Evolutionary conservation across 352 stramenopile genomes (phyloP).

Genomic region (Pythium grandisporangium): DNA sequence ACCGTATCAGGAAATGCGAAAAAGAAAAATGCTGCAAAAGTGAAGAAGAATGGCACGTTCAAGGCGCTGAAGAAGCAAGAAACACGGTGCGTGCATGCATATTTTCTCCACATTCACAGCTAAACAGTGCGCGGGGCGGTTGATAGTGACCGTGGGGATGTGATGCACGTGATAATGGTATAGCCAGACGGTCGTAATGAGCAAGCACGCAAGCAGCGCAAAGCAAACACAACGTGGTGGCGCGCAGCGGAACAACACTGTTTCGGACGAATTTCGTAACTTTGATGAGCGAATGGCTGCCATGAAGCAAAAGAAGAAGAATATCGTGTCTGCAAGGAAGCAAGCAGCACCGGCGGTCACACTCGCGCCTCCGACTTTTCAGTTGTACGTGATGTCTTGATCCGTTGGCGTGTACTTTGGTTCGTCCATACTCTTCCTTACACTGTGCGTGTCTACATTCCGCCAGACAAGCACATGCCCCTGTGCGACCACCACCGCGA

Average conservation of each 20-base stretch:
- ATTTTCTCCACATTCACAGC: not conserved
- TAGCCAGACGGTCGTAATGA: slow-evolving; percentile 23
- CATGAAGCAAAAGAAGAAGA: slow-evolving; percentile 17
- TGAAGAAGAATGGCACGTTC: slow-evolving; percentile 49
- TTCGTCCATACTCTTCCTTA: no score
- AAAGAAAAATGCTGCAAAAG: slow-evolving; percentile 29
- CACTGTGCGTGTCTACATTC: no score
- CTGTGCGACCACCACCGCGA: slow-evolving; percentile 7
- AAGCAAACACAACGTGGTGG: no score
- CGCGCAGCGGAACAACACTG: no score
- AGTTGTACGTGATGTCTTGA: slow-evolving; percentile 63
- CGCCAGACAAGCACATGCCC: not conserved
- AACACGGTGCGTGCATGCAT: slow-evolving; percentile 20
- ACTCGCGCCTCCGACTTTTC: slow-evolving; percentile 54
- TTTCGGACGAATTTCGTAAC: slow-evolving; percentile 62
- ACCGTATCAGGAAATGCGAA: slow-evolving; percentile 7
- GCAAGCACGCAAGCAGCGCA: no score
- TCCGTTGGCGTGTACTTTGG: no score
- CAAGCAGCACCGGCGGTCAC: slow-evolving; percentile 51
- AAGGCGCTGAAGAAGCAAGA: slow-evolving; percentile 64
- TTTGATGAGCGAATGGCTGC: slow-evolving; percentile 70
- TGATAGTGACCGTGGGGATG: not conserved
- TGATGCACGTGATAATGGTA: not conserved
- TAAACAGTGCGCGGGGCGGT: not conserved
- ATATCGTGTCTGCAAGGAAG: no score